A percentile compares a stretch with the other conserved stretches of the same genome.
Conservation (phyloP, 2,329 filamentous ascomycete species). For the Neopestalotiopsis sp. region DNA sequence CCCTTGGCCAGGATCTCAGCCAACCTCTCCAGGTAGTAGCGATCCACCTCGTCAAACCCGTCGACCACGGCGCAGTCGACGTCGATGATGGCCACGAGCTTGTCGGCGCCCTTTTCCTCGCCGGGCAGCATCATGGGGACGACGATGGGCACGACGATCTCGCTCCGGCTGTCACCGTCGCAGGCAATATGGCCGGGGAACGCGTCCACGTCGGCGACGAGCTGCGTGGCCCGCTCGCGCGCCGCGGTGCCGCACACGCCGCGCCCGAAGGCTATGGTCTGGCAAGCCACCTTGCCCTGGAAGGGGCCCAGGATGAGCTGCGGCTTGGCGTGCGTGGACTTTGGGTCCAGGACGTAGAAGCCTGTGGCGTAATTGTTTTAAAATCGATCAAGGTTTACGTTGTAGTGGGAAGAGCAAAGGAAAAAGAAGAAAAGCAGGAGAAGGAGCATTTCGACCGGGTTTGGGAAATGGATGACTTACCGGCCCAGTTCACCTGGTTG, state of each 20-base stretch:
- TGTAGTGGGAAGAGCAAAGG: no score
- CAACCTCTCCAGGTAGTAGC: constrained; percentile 68
- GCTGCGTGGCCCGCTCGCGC: constrained; percentile 62
- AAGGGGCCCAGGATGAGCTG: constrained; percentile 81
- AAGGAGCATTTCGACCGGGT: no score
- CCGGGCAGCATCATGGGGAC: constrained; percentile 41
- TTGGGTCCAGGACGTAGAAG: constrained; percentile 73
- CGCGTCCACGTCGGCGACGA: constrained; percentile 72
- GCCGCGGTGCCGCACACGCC: constrained; percentile 81
- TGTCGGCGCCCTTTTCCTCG: no score
- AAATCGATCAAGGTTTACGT: no score
- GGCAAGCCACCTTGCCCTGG: constrained; percentile 81
- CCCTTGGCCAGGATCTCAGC: constrained; percentile 62
- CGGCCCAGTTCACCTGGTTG: constrained; percentile 77
- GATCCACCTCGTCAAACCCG: constrained; percentile 75
- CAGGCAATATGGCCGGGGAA: constrained; percentile 86
- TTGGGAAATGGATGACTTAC: constrained; percentile 40
- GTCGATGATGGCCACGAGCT: constrained; percentile 76
- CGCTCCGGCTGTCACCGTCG: constrained; percentile 76
- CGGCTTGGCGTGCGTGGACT: constrained; percentile 31
- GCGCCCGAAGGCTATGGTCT: constrained; percentile 74
- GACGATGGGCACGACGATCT: constrained; percentile 81
- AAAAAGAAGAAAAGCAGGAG: no score
- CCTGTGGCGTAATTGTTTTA: constrained; percentile 47
- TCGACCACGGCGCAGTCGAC: constrained; percentile 73